Conservation (phyloP, 495 filamentous ascomycete species). For the Hypomontagnella monticulosa region DNA sequence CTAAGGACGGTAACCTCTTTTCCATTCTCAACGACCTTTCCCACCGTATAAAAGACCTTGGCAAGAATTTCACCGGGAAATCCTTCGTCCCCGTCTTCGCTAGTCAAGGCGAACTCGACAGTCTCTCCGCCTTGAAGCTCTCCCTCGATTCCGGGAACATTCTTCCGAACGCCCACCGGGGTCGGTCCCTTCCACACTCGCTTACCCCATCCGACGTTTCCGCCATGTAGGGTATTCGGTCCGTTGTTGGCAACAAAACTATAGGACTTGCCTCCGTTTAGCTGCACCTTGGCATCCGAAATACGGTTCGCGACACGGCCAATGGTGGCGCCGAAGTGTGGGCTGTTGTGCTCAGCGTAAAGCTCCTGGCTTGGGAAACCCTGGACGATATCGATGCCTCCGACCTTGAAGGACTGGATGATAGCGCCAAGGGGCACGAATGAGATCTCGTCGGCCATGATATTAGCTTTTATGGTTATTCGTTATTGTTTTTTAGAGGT, state of each 20-base stretch:
- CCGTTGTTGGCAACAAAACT: conserved; percentile 77
- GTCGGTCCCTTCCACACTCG: conserved; percentile 80
- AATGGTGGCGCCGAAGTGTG: conserved; percentile 92
- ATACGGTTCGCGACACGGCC: conserved; percentile 92
- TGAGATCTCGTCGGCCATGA: conserved; percentile 60
- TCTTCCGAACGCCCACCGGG: conserved; percentile 58
- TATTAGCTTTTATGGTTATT: conserved; percentile 10
- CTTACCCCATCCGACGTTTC: conserved; percentile 84
- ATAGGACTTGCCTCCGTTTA: conserved; percentile 77
- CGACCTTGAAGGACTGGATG: conserved; percentile 83
- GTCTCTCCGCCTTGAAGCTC: conserved; percentile 75
- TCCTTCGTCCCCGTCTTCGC: conserved; percentile 80
- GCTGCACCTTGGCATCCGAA: conserved; percentile 71
- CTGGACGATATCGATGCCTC: conserved; percentile 84
- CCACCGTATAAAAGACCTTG: conserved; percentile 79
- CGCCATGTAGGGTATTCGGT: conserved; percentile 84
- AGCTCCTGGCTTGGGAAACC: conserved; percentile 76
- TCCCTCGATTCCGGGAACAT: conserved; percentile 56
- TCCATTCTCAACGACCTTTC: conserved; percentile 68
- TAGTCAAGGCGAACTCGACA: conserved; percentile 77
- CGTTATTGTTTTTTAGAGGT: conserved; percentile 5
- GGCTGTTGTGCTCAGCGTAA: conserved; percentile 76
- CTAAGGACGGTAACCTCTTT: conserved; percentile 73
- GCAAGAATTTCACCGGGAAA: conserved; percentile 86
- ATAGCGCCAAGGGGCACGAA: conserved; percentile 90